Conservation (phyloP, 768 basidiomycete genomes). For the Tulasnella sp. region DNA sequence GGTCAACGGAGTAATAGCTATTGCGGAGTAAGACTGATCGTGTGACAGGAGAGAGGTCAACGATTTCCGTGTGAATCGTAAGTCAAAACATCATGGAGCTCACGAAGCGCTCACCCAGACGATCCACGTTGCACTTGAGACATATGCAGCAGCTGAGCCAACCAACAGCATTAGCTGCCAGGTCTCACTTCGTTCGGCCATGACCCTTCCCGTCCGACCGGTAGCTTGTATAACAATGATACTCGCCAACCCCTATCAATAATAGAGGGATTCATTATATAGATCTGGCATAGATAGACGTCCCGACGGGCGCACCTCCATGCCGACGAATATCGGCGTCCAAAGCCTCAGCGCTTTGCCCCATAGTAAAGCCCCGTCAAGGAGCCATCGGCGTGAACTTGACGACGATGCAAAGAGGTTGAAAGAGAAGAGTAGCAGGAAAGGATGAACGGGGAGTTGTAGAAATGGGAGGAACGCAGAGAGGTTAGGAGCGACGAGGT, state of each 20-base stretch:
- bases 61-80: too few species aligned
- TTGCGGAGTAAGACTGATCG: constrained; percentile 61
- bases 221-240: constrained; percentile 51
- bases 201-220: constrained; percentile 62
- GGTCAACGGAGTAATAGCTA: constrained; percentile 73
- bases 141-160: constrained; percentile 67
- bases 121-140: constrained; percentile 79
- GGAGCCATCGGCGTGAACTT: constrained; percentile 19
- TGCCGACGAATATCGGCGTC: constrained; percentile 66
- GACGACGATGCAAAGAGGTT: constrained; percentile 57
- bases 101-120: constrained; percentile 47
- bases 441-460: constrained; percentile 79
- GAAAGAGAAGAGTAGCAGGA: constrained; percentile 77
- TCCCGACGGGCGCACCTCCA: constrained; percentile 50
- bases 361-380: constrained; percentile 58
- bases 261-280: too few species aligned
- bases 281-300: too few species aligned
- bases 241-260: constrained; percentile 52
- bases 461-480: constrained; percentile 52
- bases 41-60: background rate
- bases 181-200: constrained; percentile 60
- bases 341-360: constrained; percentile 57
- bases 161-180: constrained; percentile 72
- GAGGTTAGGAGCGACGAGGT: constrained; percentile 29
- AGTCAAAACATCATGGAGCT: background rate